Conservation (phyloP, 2,329 filamentous ascomycete genomes). For the Xylariaceae sp. region DNA sequence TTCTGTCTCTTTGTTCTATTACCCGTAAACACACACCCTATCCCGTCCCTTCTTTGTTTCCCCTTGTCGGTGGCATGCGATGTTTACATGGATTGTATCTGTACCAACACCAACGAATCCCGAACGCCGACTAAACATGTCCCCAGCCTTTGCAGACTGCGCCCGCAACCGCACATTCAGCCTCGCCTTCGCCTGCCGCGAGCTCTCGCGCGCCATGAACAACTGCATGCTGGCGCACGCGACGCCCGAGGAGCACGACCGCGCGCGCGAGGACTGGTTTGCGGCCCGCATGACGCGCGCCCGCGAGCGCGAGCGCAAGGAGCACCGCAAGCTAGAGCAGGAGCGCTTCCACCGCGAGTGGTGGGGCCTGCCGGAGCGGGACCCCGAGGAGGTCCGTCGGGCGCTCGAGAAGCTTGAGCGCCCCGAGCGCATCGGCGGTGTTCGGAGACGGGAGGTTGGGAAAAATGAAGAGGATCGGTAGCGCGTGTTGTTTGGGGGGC, state of each 20-base stretch:
- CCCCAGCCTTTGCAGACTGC: conserved; percentile 82
- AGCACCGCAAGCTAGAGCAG: conserved; percentile 56
- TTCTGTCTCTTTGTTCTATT: not conserved
- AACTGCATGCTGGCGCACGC: conserved; percentile 85
- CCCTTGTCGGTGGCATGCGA: not conserved
- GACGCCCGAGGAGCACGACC: conserved; percentile 79
- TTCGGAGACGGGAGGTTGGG: conserved; percentile 2
- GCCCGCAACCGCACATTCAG: conserved; percentile 81
- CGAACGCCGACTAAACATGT: not conserved
- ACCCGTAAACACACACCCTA: not conserved
- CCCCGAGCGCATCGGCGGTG: conserved; percentile 54
- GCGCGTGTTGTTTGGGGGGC: not conserved
- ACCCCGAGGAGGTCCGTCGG: conserved; percentile 45
- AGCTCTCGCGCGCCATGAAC: conserved; percentile 83
- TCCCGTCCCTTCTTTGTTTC: not conserved
- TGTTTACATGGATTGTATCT: not conserved
- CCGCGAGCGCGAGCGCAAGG: conserved; percentile 61
- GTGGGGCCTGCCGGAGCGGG: conserved; percentile 60
- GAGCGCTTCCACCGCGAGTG: conserved; percentile 63
- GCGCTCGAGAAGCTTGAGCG: conserved; percentile 49
- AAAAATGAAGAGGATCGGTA: not conserved
- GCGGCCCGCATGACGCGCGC: conserved; percentile 67
- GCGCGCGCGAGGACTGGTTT: conserved; percentile 92
- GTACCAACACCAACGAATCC: not conserved
- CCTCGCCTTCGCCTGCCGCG: conserved; percentile 80